Evolutionary conservation across 164 flowering plant genomes (phyloP).

Genomic region (Taxillus chinensis): DNA sequence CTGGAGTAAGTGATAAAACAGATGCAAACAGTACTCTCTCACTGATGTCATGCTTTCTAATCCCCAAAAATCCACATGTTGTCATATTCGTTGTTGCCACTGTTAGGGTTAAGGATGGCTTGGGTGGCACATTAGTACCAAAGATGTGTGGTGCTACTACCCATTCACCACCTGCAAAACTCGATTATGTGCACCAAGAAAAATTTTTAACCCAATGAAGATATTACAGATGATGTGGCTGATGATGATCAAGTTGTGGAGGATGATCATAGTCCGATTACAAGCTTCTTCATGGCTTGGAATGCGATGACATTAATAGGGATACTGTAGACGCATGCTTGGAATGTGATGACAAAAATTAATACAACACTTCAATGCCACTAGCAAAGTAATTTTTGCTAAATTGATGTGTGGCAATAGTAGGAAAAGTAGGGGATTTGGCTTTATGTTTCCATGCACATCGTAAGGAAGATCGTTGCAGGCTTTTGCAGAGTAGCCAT

Average conservation of each 20-base stretch:
- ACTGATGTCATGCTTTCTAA: too few species aligned
- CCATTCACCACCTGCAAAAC: constrained; percentile 9
- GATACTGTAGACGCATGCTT: constrained; percentile 71
- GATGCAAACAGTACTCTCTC: too few species aligned
- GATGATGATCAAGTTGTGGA: constrained; percentile 24
- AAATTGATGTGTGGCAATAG: too few species aligned
- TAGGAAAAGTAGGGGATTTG: too few species aligned
- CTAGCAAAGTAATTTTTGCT: too few species aligned
- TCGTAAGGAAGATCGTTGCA: too few species aligned
- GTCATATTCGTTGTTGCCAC: constrained; percentile 10
- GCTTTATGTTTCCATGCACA: too few species aligned
- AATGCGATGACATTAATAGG: constrained; percentile 30
- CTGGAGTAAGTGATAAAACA: too few species aligned
- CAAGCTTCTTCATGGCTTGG: constrained; percentile 44
- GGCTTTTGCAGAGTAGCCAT: too few species aligned
- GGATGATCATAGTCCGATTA: constrained; percentile 44
- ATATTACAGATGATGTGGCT: constrained; percentile 36
- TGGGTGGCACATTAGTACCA: constrained; percentile 3
- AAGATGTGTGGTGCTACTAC: constrained; percentile 3
- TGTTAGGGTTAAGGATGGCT: constrained; percentile 10
- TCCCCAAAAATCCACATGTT: too few species aligned
- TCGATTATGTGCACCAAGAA: constrained; percentile 12
- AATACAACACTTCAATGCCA: too few species aligned
- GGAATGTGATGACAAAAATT: constrained; percentile 69
- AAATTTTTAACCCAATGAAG: constrained; percentile 21